Conservation (phyloP, 805 yeast genomes). For the Priceomyces haplophilus region DNA sequence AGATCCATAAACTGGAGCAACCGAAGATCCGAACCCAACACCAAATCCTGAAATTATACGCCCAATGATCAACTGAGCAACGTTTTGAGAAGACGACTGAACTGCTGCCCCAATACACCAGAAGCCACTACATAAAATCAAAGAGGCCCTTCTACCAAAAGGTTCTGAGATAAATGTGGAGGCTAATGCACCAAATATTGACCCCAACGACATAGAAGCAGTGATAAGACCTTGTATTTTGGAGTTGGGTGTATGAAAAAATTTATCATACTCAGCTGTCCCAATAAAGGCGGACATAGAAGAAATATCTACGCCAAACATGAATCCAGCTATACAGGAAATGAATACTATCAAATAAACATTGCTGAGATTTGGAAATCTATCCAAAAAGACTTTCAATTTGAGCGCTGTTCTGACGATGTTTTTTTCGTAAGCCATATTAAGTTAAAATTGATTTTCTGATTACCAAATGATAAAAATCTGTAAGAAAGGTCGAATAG, state of each 20-base stretch:
- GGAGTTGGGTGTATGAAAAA: constrained; percentile 44
- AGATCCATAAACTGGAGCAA: constrained; percentile 64
- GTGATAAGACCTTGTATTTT: constrained; percentile 65
- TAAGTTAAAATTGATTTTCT: too few species aligned
- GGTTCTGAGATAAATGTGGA: constrained; percentile 42
- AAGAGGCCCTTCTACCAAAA: constrained; percentile 35
- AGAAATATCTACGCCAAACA: constrained; percentile 75
- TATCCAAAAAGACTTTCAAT: constrained; percentile 30
- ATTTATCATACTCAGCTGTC: constrained; percentile 17
- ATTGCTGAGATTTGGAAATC: constrained; percentile 45
- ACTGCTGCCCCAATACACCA: constrained; percentile 32
- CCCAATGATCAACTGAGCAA: constrained; percentile 44
- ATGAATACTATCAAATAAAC: constrained; percentile 51
- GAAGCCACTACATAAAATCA: constrained; percentile 34
- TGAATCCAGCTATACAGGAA: constrained; percentile 62
- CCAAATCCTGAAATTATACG: constrained; percentile 62
- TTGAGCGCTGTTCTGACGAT: constrained; percentile 31
- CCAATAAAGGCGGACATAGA: constrained; percentile 58
- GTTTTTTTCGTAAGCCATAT: constrained; percentile 35
- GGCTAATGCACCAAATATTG: constrained; percentile 59
- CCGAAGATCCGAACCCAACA: constrained; percentile 64
- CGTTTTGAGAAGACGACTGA: constrained; percentile 33
- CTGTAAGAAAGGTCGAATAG: too few species aligned
- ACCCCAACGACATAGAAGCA: constrained; percentile 72
- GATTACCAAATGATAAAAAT: too few species aligned